Conservation (phyloP, 441 rosid genomes). For the Eutrema salsugineum region DNA sequence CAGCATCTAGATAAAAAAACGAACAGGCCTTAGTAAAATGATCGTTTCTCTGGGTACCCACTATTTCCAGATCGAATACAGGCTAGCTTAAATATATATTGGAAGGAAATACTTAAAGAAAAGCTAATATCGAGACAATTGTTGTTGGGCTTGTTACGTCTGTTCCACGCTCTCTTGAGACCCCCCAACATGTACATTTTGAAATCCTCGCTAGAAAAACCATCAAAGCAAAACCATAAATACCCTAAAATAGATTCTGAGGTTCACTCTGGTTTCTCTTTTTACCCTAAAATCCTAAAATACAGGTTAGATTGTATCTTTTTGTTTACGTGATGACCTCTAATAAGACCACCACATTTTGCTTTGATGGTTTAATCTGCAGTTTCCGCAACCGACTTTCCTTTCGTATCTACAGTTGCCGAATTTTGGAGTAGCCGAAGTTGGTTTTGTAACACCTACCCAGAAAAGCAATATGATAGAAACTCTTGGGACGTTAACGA, state of each 20-base stretch:
- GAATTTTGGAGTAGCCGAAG: constrained; percentile 5
- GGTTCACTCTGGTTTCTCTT: not conserved
- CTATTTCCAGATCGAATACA: not conserved
- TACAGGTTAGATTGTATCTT: not conserved
- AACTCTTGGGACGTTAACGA: not conserved
- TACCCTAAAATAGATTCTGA: not conserved
- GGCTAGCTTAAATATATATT: not conserved
- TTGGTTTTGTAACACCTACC: constrained; percentile 9
- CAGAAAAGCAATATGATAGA: not conserved
- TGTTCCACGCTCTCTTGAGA: not conserved
- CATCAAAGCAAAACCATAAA: not conserved
- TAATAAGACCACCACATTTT: not conserved
- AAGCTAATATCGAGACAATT: not conserved
- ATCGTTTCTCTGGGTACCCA: too few species aligned
- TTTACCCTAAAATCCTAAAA: not conserved
- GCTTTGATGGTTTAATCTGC: constrained; percentile 1
- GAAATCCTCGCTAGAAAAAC: not conserved
- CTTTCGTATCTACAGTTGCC: constrained; percentile 6
- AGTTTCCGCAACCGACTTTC: constrained; percentile 10
- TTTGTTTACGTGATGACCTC: not conserved
- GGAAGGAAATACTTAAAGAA: not conserved
- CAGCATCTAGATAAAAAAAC: too few species aligned
- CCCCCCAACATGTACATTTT: not conserved
- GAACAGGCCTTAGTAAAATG: too few species aligned
- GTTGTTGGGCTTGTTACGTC: not conserved